Percentiles rank a stretch among this genome's conserved stretches.
phyloP scores from a whole-genome alignment of 1,139 yeast genomes.

The Saccharomyces uvarum region DNA sequence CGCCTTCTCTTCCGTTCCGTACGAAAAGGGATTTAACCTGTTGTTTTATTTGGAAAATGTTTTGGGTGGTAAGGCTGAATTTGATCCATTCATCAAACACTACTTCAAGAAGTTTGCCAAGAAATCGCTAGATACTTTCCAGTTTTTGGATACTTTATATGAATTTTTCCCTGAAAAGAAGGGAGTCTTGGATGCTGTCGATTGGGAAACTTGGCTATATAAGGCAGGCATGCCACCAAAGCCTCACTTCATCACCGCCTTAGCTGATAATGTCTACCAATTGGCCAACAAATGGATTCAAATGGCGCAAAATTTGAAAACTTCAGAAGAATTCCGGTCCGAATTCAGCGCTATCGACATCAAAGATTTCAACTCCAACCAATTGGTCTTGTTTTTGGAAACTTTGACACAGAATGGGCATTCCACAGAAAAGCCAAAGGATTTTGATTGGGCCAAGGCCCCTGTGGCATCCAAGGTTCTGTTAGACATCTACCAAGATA shows the following conservation, averaged over 20 bases:
- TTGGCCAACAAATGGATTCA: constrained; percentile 59
- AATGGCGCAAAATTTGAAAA: constrained; percentile 26
- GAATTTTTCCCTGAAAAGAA: constrained; percentile 39
- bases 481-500: constrained; percentile 27
- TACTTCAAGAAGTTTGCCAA: constrained; percentile 67
- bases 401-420: constrained; percentile 40
- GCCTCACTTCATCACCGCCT: constrained; percentile 68
- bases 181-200: constrained; percentile 50
- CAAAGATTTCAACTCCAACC: constrained; percentile 57
- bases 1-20: constrained; percentile 80
- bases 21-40: constrained; percentile 82
- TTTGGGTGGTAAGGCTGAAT: constrained; percentile 52
- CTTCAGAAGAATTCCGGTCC: constrained; percentile 28
- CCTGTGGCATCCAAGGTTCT: constrained; percentile 27
- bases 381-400: constrained; percentile 72
- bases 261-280: constrained; percentile 64
- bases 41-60: constrained; percentile 63
- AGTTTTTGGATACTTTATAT: constrained; percentile 69
- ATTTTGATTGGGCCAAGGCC: constrained; percentile 28
- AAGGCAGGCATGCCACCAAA: constrained; percentile 82
- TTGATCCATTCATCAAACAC: constrained; percentile 72
- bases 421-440: constrained; percentile 11
- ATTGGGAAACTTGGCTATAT: constrained; percentile 81
- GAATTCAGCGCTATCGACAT: constrained; percentile 38
- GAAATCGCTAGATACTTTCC: constrained; percentile 69